Base-by-base conservation (phyloP, 1,284 basidiomycete species). In the Rhodotorula glutinis region DNA sequence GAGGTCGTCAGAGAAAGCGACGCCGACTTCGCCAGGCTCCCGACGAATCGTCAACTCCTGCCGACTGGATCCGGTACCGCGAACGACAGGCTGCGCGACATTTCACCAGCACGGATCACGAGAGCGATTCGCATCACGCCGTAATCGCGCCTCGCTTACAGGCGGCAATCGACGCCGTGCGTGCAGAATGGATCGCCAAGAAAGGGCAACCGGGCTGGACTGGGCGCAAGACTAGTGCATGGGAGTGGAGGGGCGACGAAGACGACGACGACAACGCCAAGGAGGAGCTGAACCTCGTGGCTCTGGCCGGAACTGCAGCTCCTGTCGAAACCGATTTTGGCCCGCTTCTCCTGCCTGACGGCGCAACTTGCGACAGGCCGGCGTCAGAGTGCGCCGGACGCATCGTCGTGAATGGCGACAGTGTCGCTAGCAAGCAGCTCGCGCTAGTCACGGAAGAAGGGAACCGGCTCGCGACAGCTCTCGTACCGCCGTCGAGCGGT, bases 401-500 rank as follows among this genome's bases (percentile, higher is more conserved):
- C 7, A 5, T 38, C 33, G 33, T 38, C 11, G 33, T 38, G 5
- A 38, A 11, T 38, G 11, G 11, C 33, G 33, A 38, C 33, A 38
- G 33, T 11, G 33, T 38, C 33, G 33, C 7, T 11, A 38, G 7
- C 7, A 38, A 38, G 33, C 33, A 11, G 11, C 33, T 38, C 7
- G 33, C 33, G 7, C 33, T 38, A 38, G 7, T 7, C 21, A 16
- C 46, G 14, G 44, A 23, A 7, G 44, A 2, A 21, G 29, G 14
- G n/a, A 38, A 38, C 7, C 16, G 23, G 49, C 47, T n/a, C 9
- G 41, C 33, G 19, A 29, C 41, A 16, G n/a, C 68, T 11, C 25
- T 63, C 19, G 17, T 73, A 0, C 71, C 71, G 14, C 68, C 71
- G 0, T 62, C 52, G 21, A 67, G 65, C 38, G 63, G 63, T 4